Evolutionary conservation across 1,284 basidiomycete genomes (phyloP), one percentile per base, ranked within the genome.

Genomic region (Sporisorium sorghi): DNA sequence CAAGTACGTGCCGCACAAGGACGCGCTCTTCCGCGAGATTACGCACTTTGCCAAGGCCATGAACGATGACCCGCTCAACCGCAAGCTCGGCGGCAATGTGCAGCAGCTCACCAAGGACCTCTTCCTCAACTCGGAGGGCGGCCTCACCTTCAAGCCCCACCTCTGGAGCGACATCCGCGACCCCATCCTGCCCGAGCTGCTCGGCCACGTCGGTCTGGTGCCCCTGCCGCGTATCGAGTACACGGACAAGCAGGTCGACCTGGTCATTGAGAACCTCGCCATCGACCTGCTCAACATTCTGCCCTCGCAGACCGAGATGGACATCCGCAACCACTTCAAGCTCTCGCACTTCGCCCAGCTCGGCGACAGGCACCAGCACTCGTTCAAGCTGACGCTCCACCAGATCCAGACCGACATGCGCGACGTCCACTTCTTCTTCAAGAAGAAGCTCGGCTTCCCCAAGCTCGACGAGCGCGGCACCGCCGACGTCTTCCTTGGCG

Each of bases 361-460:
- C 58, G 68, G 56, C 47, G 76, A 76, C 60, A 57, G 46, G 30
- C 78, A 80, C 66, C 60, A 75, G 59, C 79, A 81, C 72, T 66
- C 68, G 47, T 75, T 81, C 73, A 80, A 80, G 76, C 57, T 82
- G 46, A 69, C 68, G 7, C 63, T 82, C 83, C 87, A 87, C 28
- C 94, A 98, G 85, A 92, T 97, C 81, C 95, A 98, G 85, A 91
- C 92, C n/a, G 94, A 96, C 81, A 91, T 97, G 88, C 89, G 91
- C 40, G 94, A 97, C 79, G 92, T 97, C 21, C 90, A 91, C 14
- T 96, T 97, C 85, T 93, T 91, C 58, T 77, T 82, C 66, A 73
- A 78, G 56, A 83, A 83, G 68, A 77, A 87, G 49, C 83, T 86
- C 0, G 92, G 92, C 5, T 88, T 93, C 79, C 90, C 91, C 11